Evolutionary conservation across 495 filamentous ascomycete genomes (phyloP).

Genomic region (Penicillium longicatenatum): DNA sequence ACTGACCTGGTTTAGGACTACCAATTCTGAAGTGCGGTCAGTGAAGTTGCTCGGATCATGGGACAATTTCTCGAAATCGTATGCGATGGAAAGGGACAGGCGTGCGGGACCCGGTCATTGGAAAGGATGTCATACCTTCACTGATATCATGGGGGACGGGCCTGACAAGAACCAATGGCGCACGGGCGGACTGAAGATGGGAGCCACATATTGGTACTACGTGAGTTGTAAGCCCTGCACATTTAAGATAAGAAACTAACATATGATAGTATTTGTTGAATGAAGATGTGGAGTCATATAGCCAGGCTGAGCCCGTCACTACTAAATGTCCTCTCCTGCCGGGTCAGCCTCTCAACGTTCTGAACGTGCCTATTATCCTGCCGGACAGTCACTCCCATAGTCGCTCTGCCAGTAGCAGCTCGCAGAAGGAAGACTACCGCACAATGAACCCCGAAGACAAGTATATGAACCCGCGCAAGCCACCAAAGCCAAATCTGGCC

Average conservation of each 20-base stretch:
- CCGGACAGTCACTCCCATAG: constrained; percentile 45
- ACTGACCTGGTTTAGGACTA: constrained; percentile 33
- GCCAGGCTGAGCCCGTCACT: constrained; percentile 68
- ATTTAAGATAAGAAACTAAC: constrained; percentile 8
- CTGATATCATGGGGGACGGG: constrained; percentile 82
- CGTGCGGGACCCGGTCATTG: constrained; percentile 71
- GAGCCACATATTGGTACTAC: constrained; percentile 93
- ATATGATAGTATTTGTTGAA: constrained; percentile 72
- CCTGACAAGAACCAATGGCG: constrained; percentile 59
- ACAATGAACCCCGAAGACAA: constrained; percentile 80
- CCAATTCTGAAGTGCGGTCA: constrained; percentile 63
- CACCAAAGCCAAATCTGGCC: constrained; percentile 51
- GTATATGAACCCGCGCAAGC: constrained; percentile 67
- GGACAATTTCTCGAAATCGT: constrained; percentile 82
- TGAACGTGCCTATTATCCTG: constrained; percentile 74
- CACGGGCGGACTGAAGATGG: constrained; percentile 84
- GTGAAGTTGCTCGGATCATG: constrained; percentile 87
- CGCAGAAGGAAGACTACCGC: constrained; percentile 52
- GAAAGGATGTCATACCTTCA: constrained; percentile 82
- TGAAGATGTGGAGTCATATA: constrained; percentile 71
- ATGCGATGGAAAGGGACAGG: constrained; percentile 76
- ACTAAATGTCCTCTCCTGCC: constrained; percentile 83
- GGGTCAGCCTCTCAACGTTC: constrained; percentile 79
- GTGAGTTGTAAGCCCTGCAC: constrained; percentile 51
- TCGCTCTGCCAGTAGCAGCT: constrained; percentile 41